Percentiles rank a stretch among this genome's conserved stretches.
phyloP scores from a whole-genome alignment of 495 filamentous ascomycete genomes.

The Astrothelium macrocarpum region DNA sequence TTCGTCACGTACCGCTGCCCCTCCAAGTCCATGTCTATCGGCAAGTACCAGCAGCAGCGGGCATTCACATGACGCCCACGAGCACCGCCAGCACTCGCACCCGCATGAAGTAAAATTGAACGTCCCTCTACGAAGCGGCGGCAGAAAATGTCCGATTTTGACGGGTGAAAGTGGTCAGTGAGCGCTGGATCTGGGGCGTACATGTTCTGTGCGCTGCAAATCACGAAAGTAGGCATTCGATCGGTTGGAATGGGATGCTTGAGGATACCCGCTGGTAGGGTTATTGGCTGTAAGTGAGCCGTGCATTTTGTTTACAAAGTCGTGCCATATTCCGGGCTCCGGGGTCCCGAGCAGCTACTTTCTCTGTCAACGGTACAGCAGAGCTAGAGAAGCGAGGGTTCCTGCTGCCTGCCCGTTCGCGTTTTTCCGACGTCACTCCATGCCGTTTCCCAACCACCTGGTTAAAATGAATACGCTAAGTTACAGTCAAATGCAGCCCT shows the following conservation, averaged over 20 bases:
- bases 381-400: slow-evolving; percentile 4
- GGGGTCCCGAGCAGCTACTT: neutral
- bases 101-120: slow-evolving; percentile 15
- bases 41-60: slow-evolving; percentile 9
- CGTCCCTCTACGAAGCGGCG: neutral
- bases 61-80: slow-evolving; percentile 12
- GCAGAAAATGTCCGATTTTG: neutral
- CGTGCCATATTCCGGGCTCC: slow-evolving; percentile 2
- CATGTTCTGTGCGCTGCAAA: neutral
- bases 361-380: neutral
- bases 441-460: slow-evolving; percentile 7
- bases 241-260: neutral
- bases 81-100: slow-evolving; percentile 7
- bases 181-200: neutral
- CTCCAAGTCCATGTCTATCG: neutral
- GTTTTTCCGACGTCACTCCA: neutral
- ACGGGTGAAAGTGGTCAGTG: neutral
- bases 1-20: neutral
- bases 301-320: slow-evolving; percentile 4
- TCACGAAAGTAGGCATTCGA: neutral
- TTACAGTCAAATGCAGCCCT: neutral
- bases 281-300: slow-evolving; percentile 5
- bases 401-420: neutral
- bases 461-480: neutral
- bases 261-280: neutral